Conservation (phyloP, 306 rosid genomes). For the Dryas drummondii region DNA sequence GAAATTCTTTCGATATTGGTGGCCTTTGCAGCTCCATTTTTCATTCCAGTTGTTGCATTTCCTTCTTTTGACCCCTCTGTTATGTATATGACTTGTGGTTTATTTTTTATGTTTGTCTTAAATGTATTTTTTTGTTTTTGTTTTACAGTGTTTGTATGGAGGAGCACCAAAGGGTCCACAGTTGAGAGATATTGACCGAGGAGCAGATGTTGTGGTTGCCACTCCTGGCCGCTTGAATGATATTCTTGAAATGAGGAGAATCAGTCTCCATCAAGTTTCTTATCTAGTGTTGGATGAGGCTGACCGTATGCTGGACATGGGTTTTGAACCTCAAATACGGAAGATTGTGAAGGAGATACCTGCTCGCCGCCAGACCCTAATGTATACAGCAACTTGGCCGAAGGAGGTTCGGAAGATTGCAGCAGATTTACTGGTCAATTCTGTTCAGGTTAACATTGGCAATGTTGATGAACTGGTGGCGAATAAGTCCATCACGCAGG, state of each 20-base stretch:
- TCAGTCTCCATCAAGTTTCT: constrained; percentile 86
- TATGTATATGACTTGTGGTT: background rate
- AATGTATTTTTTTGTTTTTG: background rate
- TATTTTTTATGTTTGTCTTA: no score
- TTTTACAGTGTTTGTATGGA: constrained; percentile 82
- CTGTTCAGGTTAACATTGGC: constrained; percentile 97
- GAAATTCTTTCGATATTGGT: background rate
- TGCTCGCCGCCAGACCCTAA: constrained; percentile 88
- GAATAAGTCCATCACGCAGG: constrained; percentile 95
- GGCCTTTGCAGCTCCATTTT: background rate
- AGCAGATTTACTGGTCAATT: constrained; percentile 85
- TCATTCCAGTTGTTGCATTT: no score
- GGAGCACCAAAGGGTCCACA: constrained; percentile 99
- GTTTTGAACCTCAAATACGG: constrained; percentile 98
- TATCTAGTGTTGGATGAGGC: constrained; percentile 97
- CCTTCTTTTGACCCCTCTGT: background rate
- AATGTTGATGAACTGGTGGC: constrained; percentile 98
- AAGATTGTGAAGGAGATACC: constrained; percentile 97
- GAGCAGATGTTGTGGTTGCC: constrained; percentile 95
- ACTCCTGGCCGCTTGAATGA: constrained; percentile 99
- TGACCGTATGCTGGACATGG: constrained; percentile 99
- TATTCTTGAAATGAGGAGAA: constrained; percentile 95
- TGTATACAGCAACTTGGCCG: constrained; percentile 99
- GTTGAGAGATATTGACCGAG: constrained; percentile 88
- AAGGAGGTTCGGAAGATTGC: constrained; percentile 98